A percentile compares a stretch with the other conserved stretches of the same genome.
phyloP scores from a whole-genome alignment of 2,329 filamentous ascomycete species.

The Colletotrichum simmondsii region DNA sequence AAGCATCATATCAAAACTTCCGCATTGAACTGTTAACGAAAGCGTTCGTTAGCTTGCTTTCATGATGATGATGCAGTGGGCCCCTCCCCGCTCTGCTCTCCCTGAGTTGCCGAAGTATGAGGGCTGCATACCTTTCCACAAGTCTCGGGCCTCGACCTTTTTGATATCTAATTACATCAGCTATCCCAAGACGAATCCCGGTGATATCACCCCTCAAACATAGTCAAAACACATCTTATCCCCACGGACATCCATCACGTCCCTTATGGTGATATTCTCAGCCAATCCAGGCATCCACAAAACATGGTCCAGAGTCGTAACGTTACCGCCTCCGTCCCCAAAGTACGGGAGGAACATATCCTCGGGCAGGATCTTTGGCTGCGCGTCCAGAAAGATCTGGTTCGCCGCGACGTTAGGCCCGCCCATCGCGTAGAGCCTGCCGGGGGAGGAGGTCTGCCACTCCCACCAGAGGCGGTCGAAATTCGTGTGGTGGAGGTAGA shows the following conservation, averaged over 20 bases:
- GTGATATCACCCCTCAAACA: not conserved
- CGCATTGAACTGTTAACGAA: not conserved
- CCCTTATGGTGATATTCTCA: not conserved
- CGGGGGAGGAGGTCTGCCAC: constrained; percentile 23
- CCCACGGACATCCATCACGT: not conserved
- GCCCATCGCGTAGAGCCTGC: constrained; percentile 7
- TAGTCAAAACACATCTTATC: not conserved
- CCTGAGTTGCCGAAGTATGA: not conserved
- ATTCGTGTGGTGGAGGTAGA: constrained; percentile 12
- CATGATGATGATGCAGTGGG: not conserved
- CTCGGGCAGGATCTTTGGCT: not conserved
- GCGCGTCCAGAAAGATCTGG: too few relatives aligned
- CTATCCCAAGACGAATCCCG: not conserved
- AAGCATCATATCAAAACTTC: not conserved
- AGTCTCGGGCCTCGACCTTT: not conserved
- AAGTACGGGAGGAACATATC: not conserved
- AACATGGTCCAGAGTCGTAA: not conserved
- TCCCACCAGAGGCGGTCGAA: constrained; percentile 13
- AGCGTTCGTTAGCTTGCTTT: not conserved
- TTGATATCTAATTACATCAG: not conserved
- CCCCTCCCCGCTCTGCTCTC: too few relatives aligned
- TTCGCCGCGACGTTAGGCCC: not conserved
- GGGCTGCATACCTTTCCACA: too few relatives aligned
- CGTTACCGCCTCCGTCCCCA: not conserved
- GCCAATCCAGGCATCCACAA: not conserved